Conservation (phyloP, 2,329 filamentous ascomycete species). For the Sporothrix brunneoviolacea region DNA sequence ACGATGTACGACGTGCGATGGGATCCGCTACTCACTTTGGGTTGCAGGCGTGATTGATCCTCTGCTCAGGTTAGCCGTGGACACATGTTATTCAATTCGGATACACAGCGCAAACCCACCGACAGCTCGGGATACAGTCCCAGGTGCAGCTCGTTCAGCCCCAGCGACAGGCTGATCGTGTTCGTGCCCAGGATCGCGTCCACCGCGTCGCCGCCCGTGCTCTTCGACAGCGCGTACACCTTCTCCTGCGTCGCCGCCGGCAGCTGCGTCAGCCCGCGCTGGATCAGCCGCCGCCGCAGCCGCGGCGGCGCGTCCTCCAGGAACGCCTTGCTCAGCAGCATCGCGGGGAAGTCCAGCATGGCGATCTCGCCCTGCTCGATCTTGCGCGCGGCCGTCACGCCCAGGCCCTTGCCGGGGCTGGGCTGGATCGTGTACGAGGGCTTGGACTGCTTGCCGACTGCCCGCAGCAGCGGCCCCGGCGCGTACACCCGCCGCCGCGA, state of each 20-base stretch:
- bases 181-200: conserved; percentile 31
- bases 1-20: too few species aligned
- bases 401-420: conserved; percentile 26
- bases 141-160: conserved; percentile 19
- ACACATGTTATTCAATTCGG: neutral
- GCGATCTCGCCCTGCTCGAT: conserved; percentile 27
- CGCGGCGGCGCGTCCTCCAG: conserved; percentile 17
- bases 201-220: conserved; percentile 25
- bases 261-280: conserved; percentile 25
- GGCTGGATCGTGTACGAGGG: conserved; percentile 23
- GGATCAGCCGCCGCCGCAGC: conserved; percentile 23
- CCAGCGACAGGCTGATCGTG: conserved; percentile 25
- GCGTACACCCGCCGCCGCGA: conserved; percentile 13
- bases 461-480: conserved; percentile 1
- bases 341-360: conserved; percentile 25
- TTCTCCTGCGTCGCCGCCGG: conserved; percentile 18
- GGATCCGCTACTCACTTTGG: conserved; percentile 33
- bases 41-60: conserved; percentile 31
- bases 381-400: conserved; percentile 26
- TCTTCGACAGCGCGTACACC: conserved; percentile 25
- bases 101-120: conserved; percentile 19
- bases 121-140: conserved; percentile 29
- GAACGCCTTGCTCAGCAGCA: conserved; percentile 23
- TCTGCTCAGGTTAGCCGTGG: conserved; percentile 18
- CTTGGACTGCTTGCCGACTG: neutral